Evolutionary conservation across 805 yeast species (phyloP).

Genomic region (Clavispora vitiphila): DNA sequence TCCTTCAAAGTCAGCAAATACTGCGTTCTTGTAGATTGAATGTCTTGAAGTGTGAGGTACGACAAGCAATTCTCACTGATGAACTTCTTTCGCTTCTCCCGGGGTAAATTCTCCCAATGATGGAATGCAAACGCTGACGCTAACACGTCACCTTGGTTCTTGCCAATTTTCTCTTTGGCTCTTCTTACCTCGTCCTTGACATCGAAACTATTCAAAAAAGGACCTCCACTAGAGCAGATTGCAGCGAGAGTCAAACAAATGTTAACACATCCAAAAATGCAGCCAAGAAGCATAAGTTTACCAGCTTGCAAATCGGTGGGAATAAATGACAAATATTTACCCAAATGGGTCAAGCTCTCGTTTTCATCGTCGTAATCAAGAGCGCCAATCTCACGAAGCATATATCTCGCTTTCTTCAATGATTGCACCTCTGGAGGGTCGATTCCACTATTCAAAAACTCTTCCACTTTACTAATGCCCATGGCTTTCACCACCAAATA

Average conservation of each 20-base stretch:
- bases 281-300: conserved; percentile 71
- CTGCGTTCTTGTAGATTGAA: conserved; percentile 66
- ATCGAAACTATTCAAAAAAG: conserved; percentile 62
- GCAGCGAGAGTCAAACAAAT: conserved; percentile 78
- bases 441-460: conserved; percentile 67
- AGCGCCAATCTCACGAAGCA: conserved; percentile 71
- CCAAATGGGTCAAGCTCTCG: conserved; percentile 62
- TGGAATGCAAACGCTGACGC: conserved; percentile 59
- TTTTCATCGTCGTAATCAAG: conserved; percentile 31
- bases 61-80: conserved; percentile 59
- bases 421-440: conserved; percentile 69
- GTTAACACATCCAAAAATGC: conserved; percentile 79
- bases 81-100: conserved; percentile 32
- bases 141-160: conserved; percentile 63
- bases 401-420: conserved; percentile 45
- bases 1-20: conserved; percentile 68
- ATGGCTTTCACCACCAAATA: conserved; percentile 82
- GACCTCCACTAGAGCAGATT: conserved; percentile 65
- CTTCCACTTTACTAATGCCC: conserved; percentile 71
- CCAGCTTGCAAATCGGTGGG: conserved; percentile 89
- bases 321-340: conserved; percentile 69
- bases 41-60: conserved; percentile 60
- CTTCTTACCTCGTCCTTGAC: conserved; percentile 58
- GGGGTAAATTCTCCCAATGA: conserved; percentile 36
- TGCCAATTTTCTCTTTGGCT: conserved; percentile 38